Base-by-base conservation (phyloP, 192 early-diverging fungal species). In the Powellomyces hirtus region DNA sequence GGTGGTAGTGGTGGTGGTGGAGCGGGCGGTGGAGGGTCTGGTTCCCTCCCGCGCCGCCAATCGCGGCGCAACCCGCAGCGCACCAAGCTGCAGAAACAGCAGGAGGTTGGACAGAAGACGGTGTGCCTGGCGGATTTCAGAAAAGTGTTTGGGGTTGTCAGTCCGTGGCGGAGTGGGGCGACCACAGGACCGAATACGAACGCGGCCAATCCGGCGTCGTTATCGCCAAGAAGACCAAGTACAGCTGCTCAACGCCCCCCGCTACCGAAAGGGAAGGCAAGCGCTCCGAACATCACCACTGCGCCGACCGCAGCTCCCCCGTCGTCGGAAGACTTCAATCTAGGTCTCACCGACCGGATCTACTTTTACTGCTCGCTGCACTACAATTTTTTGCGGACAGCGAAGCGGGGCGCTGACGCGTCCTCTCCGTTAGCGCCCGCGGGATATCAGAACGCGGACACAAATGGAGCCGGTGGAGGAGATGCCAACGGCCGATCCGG, bases 281-380 rank as follows among this genome's bases (percentile, higher is more conserved):
- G 30, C 49, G 31, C 27, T 65, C 4, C 22, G 35, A 61, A 42
- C 35, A 24, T 68, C 13, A 34, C 49, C 0, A 70, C 59, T 44
- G 53, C 29, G 0, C 46, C 53, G 18, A 29, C 46, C 14, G 46
- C 46, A 2, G 16, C 46, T 18, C 46, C 46, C n/a, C 46, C 38
- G 51, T n/a, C 70, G 26, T 7, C 46, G 11, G 77, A 81, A 30
- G 75, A 83, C 16, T 16, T 75, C 20, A 70, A 73, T 14, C 61
- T 86, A 13, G 38, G 66, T 7, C 64, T 86, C 7, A 72, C 68
- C 11, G 84, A 86, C 58, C 70, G 84, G 8, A 78, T 86, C 38
- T 86, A 82, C 70, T 80, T 78, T 50, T 86, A 84, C 52, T 84
- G 77, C 59, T 74, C 81, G 2, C 68, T 86, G 34, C 80, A 86